Base-by-base conservation (phyloP, 2,329 filamentous ascomycete genomes). In the Acrocalymma vagum region DNA sequence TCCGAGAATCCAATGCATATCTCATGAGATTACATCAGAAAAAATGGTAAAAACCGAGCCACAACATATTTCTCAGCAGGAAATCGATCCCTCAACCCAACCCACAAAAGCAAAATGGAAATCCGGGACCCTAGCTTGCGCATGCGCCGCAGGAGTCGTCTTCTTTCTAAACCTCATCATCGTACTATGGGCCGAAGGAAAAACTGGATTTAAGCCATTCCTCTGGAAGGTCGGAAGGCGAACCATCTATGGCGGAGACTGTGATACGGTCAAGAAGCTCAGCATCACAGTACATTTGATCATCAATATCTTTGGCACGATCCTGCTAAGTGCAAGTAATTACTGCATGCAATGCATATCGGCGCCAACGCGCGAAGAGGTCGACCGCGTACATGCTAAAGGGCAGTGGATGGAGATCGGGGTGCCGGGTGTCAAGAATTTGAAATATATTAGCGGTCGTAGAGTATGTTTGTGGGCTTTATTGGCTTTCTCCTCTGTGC, bases 301-400 rank as follows among this genome's bases (percentile, higher is more conserved):
- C 2, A 22, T 81, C 51, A 81, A 81, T 58, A 45, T 69, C 1
- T 55, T 78, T 16, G 71, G 71, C n/a, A 58, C 54, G 3, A 28
- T 55, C 18, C 38, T 60, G 2, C 29, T 60, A 3, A 45, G 40
- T 7, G 52, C 56, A 22, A 52, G 46, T 3, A 58, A 46, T 10
- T 58, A 51, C 31, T 47, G 48, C 2, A 60, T 60, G 56, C 54
- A 60, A 31, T 49, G 54, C 11, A 33, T 57, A 2, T 51, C 49
- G 8, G 42, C 56, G 14, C 56, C 56, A 3, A 56, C 56, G 6
- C 45, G 56, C 30, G 18, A 42, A 17, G 54, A 60, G 17, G 41
- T 60, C n/a, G 45, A 60, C 20, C 15, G 20, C 3, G 56, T 55
- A 14, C 56, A 60, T 58, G 29, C 43, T 0, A 54, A 55, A 26